Percentiles rank a stretch among this genome's conserved stretches.
These are phyloP conservation scores for Alternaria ethzedia DNA, from an alignment of 2,329 filamentous ascomycete species.

Conservation along the genomic window DNA sequence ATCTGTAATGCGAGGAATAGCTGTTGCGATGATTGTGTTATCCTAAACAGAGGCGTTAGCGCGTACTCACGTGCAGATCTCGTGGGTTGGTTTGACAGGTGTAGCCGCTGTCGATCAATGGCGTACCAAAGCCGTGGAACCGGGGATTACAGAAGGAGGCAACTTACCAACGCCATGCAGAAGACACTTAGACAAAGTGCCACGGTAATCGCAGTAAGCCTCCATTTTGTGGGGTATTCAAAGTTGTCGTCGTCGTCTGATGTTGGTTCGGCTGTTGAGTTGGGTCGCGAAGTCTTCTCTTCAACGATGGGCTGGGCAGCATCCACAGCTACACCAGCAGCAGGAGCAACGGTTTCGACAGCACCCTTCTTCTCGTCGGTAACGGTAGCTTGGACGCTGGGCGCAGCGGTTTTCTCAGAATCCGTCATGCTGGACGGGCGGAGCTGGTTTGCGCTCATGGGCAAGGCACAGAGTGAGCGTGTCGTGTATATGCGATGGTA, in stretches of 20 bases:
- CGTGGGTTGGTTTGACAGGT: neutral
- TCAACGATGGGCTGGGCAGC: conserved; percentile 18
- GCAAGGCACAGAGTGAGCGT: neutral
- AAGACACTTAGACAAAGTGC: conserved; percentile 47
- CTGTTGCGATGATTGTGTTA: conserved; percentile 58
- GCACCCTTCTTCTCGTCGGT: conserved; percentile 35
- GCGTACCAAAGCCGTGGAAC: conserved; percentile 1
- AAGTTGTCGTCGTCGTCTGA: conserved; percentile 37
- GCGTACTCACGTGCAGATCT: neutral
- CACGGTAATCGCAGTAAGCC: conserved; percentile 40
- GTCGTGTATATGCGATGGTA: neutral
- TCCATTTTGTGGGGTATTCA: conserved; percentile 46
- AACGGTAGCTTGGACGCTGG: conserved; percentile 31
- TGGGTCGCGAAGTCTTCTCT: conserved; percentile 20
- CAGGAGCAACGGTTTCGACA: conserved; percentile 30
- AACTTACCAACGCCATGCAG: conserved; percentile 46
- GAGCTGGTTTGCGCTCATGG: conserved; percentile 34
- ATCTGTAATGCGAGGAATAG: conserved; percentile 57
- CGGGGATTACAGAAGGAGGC: neutral
- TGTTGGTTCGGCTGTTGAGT: conserved; percentile 22
- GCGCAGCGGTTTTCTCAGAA: conserved; percentile 41
- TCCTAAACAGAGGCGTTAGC: conserved; percentile 35
- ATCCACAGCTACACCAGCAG: conserved; percentile 25
- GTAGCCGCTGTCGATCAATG: conserved; percentile 2
- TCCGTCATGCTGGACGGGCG: conserved; percentile 41